These are phyloP conservation scores for Tetracladium maxilliforme DNA, from an alignment of 2,329 filamentous ascomycete genomes.

Conservation along the genomic window DNA sequence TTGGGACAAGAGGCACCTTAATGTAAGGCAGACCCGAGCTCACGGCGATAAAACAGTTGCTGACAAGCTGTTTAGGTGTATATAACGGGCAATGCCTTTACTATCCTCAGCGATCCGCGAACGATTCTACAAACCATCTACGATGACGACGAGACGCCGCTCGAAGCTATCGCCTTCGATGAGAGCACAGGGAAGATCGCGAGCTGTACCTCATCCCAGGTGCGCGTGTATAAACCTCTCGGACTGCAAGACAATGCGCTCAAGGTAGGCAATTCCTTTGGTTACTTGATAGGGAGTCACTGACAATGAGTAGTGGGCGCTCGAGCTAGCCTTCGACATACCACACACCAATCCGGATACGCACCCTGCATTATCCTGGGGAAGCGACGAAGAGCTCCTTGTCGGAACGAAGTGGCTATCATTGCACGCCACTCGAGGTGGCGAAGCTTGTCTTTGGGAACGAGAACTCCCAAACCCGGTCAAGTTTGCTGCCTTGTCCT, in stretches of 20 bases:
- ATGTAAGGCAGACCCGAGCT: constrained; percentile 36
- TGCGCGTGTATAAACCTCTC: constrained; percentile 69
- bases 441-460: constrained; percentile 53
- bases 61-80: constrained; percentile 48
- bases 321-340: constrained; percentile 2
- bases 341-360: constrained; percentile 5
- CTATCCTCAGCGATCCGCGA: constrained; percentile 63
- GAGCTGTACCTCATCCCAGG: constrained; percentile 46
- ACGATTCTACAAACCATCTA: constrained; percentile 82
- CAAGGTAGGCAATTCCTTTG: constrained; percentile 51
- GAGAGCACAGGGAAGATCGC: constrained; percentile 76
- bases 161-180: constrained; percentile 71
- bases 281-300: too few species aligned
- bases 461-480: constrained; percentile 58
- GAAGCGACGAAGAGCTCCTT: constrained; percentile 69
- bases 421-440: constrained; percentile 42
- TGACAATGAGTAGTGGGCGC: too few species aligned
- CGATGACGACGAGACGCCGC: constrained; percentile 48
- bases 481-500: constrained; percentile 66
- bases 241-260: constrained; percentile 54
- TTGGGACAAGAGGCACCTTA: constrained; percentile 59
- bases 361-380: constrained; percentile 79
- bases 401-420: constrained; percentile 56
- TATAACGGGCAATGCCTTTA: constrained; percentile 75
- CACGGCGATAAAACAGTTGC: not conserved